A percentile compares a stretch with the other conserved stretches of the same genome.
phyloP scores from a whole-genome alignment of 2,329 filamentous ascomycete species.

The Dothideomycetidae sp. region DNA sequence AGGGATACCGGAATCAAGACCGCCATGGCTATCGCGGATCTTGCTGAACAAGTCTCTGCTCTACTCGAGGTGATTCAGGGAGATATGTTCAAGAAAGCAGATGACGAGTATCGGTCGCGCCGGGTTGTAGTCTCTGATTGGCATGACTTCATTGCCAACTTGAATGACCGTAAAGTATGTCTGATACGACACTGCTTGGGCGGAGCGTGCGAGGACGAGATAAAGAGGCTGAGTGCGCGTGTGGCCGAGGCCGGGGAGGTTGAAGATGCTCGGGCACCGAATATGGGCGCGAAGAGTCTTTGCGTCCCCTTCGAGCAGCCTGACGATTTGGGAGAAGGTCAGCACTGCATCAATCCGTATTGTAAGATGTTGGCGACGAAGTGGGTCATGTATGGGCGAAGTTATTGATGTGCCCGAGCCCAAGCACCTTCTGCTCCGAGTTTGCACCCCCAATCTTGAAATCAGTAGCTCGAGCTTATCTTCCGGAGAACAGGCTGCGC shows the following conservation, averaged over 20 bases:
- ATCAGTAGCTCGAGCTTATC: no score
- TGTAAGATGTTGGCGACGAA: constrained; percentile 62
- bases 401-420: no score
- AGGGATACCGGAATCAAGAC: constrained; percentile 76
- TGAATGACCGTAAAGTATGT: constrained; percentile 85
- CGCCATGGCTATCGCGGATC: constrained; percentile 59
- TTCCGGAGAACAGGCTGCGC: no score
- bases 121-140: constrained; percentile 68
- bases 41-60: constrained; percentile 58
- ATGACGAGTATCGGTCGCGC: constrained; percentile 64
- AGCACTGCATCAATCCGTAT: constrained; percentile 86
- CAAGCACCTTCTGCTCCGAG: no score
- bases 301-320: constrained; percentile 81
- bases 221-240: constrained; percentile 82
- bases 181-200: constrained; percentile 82
- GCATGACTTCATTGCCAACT: constrained; percentile 78
- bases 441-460: no score
- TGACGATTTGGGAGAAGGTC: constrained; percentile 54
- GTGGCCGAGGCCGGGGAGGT: constrained; percentile 49
- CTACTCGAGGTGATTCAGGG: constrained; percentile 82
- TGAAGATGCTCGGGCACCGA: constrained; percentile 54
- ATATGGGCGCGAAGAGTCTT: constrained; percentile 63
- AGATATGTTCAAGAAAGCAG: constrained; percentile 66
- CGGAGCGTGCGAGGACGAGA: constrained; percentile 76
- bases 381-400: constrained; percentile 79